Evolutionary conservation across 2,329 filamentous ascomycete species (phyloP), one percentile per base, ranked within the genome.

Genomic region (Calonectria hawksworthii): DNA sequence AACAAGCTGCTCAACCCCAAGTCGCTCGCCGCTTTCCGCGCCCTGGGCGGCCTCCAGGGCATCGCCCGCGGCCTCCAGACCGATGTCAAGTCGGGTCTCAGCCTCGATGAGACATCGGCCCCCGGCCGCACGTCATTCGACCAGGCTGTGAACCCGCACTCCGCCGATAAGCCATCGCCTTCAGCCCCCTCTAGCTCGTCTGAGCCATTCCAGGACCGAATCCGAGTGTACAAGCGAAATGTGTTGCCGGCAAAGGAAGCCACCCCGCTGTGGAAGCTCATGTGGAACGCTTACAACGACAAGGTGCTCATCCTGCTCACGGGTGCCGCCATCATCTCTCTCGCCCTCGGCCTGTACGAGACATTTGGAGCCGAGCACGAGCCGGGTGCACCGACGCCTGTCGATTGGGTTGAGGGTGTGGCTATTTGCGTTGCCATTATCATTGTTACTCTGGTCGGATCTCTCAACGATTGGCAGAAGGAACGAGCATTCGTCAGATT

Each of bases 1-100:
- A 93, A 92, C 76, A 98, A 97, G 84, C 89, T 98, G 82, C 90
- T 96, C 67, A 96, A 97, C 81, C 95, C 95, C 2, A 98, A 98
- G 86, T 96, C 92, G 70, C 85, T 97, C 72, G 89, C 92, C 14
- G 95, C 95, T 0, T 97, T 95, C 79, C 93, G 92, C 78, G 93
- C 93, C 2, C 83, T 98, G 1, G 95, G 95, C 59, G 95, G 95
- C 32, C 84, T 97, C 4, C 84, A 85, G 4, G 95, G 95, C 0
- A 84, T 98, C 67, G 94, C 95, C 83, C 93, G 91, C 80, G 95
- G 95, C 3, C 86, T 98, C 28, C 89, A 93, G 63, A 93, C 93
- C 8, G 92, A 96, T 82, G 86, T 93, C 18, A 89, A 88, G 47
- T 88, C 93, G 13, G 95, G 95, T 14, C 84, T 98, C 59, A 95